Percentiles rank a stretch among this genome's conserved stretches.
Conservation (phyloP, 345 rosid genomes). For the Erodium maritimum region DNA sequence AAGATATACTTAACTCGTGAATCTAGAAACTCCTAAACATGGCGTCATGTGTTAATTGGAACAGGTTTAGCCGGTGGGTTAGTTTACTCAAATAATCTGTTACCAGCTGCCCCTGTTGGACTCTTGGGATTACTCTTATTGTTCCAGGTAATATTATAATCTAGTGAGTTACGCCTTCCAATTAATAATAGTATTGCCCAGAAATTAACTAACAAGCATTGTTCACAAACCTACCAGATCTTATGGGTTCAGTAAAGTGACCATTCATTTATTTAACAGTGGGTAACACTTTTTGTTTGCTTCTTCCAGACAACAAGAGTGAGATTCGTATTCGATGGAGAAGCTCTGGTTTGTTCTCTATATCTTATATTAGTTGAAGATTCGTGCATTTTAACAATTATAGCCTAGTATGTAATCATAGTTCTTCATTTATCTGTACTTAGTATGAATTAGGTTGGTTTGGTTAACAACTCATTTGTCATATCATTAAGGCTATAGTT, state of each 20-base stretch:
- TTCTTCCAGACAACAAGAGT: conserved; percentile 56
- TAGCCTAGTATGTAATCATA: not conserved
- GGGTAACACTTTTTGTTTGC: not conserved
- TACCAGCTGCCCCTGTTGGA: conserved; percentile 59
- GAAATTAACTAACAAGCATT: too few relatives aligned
- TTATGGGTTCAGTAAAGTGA: not conserved
- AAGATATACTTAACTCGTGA: not conserved
- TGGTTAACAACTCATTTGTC: too few relatives aligned
- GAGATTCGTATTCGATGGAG: conserved; percentile 55
- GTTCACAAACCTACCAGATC: conserved; percentile 2
- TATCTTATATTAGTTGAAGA: not conserved
- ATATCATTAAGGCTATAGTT: too few relatives aligned
- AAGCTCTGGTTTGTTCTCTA: conserved; percentile 48
- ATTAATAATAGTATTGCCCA: too few relatives aligned
- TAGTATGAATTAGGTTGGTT: not conserved
- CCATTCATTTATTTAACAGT: not conserved
- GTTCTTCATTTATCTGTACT: not conserved
- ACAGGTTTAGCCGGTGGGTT: conserved; percentile 58
- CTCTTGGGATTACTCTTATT: conserved; percentile 58
- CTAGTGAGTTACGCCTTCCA: not conserved
- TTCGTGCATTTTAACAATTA: not conserved
- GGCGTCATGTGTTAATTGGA: conserved; percentile 9
- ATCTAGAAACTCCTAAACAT: not conserved
- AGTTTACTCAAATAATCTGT: conserved; percentile 43
- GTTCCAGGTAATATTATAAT: conserved; percentile 41